Percentiles rank a stretch among this genome's conserved stretches.
These are phyloP conservation scores for Gymnopilus dilepis DNA, from an alignment of 768 basidiomycete species.

Conservation along the genomic window DNA sequence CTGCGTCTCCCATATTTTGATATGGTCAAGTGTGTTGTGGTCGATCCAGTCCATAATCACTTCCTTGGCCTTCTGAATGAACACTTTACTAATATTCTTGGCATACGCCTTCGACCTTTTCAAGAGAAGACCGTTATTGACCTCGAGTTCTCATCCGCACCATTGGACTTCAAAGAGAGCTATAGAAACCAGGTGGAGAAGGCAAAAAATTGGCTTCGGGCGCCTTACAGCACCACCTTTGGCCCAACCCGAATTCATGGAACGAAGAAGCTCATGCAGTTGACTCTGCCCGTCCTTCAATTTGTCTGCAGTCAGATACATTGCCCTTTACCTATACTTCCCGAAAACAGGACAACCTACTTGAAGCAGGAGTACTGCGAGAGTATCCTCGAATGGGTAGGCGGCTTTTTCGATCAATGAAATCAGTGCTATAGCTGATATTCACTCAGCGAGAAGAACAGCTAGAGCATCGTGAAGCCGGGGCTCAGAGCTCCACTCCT, in stretches of 20 bases:
- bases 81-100: slow-evolving; percentile 14
- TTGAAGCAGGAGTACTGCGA: too few relatives aligned
- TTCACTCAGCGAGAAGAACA: too few relatives aligned
- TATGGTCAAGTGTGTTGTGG: slow-evolving; percentile 28
- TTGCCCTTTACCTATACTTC: too few relatives aligned
- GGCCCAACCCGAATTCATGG: not conserved
- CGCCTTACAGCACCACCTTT: not conserved
- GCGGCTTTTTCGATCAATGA: not conserved
- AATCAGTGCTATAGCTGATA: too few relatives aligned
- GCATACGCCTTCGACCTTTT: not conserved
- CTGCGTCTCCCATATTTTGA: slow-evolving; percentile 41
- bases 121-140: not conserved
- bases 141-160: not conserved
- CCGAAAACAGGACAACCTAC: too few relatives aligned
- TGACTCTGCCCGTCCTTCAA: not conserved
- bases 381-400: not conserved
- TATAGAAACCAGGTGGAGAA: not conserved
- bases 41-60: slow-evolving; percentile 47
- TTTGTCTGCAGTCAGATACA: not conserved
- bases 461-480: too few relatives aligned
- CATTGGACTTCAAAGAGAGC: not conserved
- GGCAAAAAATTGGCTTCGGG: not conserved
- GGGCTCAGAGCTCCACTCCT: too few relatives aligned
- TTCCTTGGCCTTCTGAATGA: slow-evolving; percentile 21
- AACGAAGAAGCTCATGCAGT: not conserved